Conservation (phyloP, 768 basidiomycete genomes). For the Antrodiella citrinella region DNA sequence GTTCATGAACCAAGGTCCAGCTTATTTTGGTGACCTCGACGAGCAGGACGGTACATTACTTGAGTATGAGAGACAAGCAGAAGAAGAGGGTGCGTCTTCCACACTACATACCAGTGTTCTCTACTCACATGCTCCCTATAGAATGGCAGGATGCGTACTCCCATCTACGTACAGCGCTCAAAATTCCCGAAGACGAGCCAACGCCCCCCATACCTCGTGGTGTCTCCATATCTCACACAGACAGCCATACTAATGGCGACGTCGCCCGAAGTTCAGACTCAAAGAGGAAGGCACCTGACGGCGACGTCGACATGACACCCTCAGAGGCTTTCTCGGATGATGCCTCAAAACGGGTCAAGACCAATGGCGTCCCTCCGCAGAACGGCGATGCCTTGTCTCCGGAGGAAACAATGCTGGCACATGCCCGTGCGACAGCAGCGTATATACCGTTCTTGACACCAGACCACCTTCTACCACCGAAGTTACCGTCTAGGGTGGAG, state of each 20-base stretch:
- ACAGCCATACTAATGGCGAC: slow-evolving; percentile 13
- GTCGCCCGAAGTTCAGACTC: slow-evolving; percentile 20
- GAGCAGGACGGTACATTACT: slow-evolving; percentile 65
- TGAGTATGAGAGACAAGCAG: slow-evolving; percentile 61
- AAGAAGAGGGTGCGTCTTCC: slow-evolving; percentile 55
- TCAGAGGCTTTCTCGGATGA: slow-evolving; percentile 22
- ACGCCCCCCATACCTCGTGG: slow-evolving; percentile 43
- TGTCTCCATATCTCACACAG: slow-evolving; percentile 16
- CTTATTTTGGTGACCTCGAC: slow-evolving; percentile 89
- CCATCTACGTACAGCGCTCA: slow-evolving; percentile 46
- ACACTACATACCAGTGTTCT: neutral
- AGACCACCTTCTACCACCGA: slow-evolving; percentile 67
- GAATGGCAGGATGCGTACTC: slow-evolving; percentile 61
- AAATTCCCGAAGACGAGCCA: slow-evolving; percentile 41
- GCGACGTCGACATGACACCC: slow-evolving; percentile 28
- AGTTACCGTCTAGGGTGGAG: slow-evolving; percentile 65
- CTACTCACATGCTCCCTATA: slow-evolving; percentile 18
- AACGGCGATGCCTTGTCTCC: slow-evolving; percentile 16
- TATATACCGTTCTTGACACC: slow-evolving; percentile 70
- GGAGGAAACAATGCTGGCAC: slow-evolving; percentile 18
- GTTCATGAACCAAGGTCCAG: slow-evolving; percentile 79
- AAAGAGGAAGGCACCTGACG: slow-evolving; percentile 52
- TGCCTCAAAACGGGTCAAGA: slow-evolving; percentile 25
- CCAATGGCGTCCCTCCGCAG: slow-evolving; percentile 11
- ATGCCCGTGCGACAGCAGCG: slow-evolving; percentile 53